Percentiles rank a stretch among this genome's conserved stretches.
Evolutionary conservation across 106 monocot species (phyloP).

Genomic region (Dendrobium chrysotoxum): DNA sequence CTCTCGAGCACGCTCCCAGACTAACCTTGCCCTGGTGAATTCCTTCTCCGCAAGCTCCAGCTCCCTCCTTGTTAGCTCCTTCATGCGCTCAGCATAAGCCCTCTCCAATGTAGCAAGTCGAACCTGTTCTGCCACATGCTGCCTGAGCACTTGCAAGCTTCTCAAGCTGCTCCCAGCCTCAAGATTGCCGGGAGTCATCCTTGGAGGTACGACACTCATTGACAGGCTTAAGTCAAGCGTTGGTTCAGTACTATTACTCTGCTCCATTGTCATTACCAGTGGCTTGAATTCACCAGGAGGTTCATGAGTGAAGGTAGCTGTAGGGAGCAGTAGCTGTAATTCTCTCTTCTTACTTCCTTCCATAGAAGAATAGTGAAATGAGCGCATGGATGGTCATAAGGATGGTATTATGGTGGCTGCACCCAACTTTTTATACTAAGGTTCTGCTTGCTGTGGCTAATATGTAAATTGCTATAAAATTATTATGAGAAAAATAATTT

Average conservation of each 20-base stretch:
- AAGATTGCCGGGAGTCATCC: constrained; percentile 8
- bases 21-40: constrained; percentile 58
- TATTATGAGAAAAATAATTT: too few relatives aligned
- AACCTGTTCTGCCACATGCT: constrained; percentile 51
- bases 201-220: constrained; percentile 21
- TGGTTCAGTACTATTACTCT: background rate
- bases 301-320: too few relatives aligned
- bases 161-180: constrained; percentile 14
- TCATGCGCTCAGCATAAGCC: constrained; percentile 60
- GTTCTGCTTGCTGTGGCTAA: too few relatives aligned
- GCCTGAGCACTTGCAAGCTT: constrained; percentile 37
- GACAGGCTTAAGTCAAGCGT: constrained; percentile 55
- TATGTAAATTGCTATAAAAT: too few relatives aligned
- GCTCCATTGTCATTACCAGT: too few relatives aligned
- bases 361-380: constrained; percentile 18
- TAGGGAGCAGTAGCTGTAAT: constrained; percentile 12
- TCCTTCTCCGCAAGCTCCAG: constrained; percentile 71
- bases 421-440: background rate
- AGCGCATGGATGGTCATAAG: background rate
- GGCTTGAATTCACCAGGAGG: background rate
- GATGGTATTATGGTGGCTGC: background rate
- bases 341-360: constrained; percentile 17
- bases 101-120: constrained; percentile 49
- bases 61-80: constrained; percentile 62
- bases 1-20: constrained; percentile 63